Evolutionary conservation across 352 stramenopile genomes (phyloP).

Genomic region (Phytophthora syringae): DNA sequence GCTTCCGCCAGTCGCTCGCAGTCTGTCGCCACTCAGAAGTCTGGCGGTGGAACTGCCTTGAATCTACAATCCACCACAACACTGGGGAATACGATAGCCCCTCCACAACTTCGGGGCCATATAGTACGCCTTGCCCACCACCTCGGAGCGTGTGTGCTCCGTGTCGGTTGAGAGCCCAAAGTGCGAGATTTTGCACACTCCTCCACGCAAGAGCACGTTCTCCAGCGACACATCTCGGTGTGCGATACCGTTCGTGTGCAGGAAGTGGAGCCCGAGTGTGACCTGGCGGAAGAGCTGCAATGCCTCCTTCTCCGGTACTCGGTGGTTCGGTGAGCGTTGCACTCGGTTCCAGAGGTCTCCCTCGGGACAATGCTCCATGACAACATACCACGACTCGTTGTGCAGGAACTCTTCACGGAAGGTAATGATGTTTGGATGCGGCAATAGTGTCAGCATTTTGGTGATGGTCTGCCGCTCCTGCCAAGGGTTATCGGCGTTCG

Average conservation of each 20-base stretch:
- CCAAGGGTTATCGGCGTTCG: conserved; percentile 52
- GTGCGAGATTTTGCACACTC: conserved; percentile 54
- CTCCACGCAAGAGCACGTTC: conserved; percentile 46
- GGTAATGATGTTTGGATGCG: conserved; percentile 51
- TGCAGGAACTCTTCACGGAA: conserved; percentile 52
- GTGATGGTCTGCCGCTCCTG: conserved; percentile 32
- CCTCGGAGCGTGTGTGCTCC: conserved; percentile 22
- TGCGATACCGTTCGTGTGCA: conserved; percentile 49
- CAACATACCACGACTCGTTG: conserved; percentile 47
- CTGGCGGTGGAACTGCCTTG: too few species aligned
- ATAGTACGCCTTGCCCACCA: conserved; percentile 56
- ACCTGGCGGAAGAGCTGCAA: conserved; percentile 41
- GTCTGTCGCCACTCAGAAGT: too few species aligned
- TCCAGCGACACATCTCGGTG: conserved; percentile 66
- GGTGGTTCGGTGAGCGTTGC: conserved; percentile 19
- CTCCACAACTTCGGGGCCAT: too few species aligned
- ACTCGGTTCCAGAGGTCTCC: conserved; percentile 50
- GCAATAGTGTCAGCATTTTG: conserved; percentile 19
- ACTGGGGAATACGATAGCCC: conserved; percentile 44
- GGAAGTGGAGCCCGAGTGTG: conserved; percentile 38
- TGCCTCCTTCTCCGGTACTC: conserved; percentile 30
- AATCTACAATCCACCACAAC: too few species aligned
- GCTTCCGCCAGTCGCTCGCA: too few species aligned
- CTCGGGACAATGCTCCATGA: conserved; percentile 58
- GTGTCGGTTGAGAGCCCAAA: conserved; percentile 56